phyloP scores from a whole-genome alignment of 371 early-diverging fungal genomes.

The Vavraia culicis region DNA sequence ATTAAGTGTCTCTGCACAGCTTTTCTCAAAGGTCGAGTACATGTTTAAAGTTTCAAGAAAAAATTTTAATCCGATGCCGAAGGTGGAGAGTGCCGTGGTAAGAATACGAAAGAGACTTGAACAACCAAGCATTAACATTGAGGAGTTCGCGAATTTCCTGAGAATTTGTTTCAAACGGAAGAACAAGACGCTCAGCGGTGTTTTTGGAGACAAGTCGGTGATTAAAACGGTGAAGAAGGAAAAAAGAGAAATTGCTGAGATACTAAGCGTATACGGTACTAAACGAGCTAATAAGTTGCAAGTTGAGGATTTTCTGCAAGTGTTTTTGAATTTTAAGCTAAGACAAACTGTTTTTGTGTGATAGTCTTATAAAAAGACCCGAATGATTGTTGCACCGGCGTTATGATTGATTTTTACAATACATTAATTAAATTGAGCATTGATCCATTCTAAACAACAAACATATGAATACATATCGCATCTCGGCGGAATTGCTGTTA shows the following conservation, averaged over 20 bases:
- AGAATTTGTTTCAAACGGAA: constrained; percentile 78
- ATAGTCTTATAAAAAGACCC: too few relatives aligned
- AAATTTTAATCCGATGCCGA: constrained; percentile 92
- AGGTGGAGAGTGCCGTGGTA: constrained; percentile 83
- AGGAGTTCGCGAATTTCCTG: constrained; percentile 86
- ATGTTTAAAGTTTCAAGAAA: constrained; percentile 82
- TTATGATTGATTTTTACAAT: too few relatives aligned
- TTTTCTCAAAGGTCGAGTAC: constrained; percentile 76
- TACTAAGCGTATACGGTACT: too few relatives aligned
- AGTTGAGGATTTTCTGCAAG: too few relatives aligned
- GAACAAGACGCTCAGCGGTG: constrained; percentile 74
- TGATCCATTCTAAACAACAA: too few relatives aligned
- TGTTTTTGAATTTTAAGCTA: too few relatives aligned
- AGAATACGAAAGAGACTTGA: constrained; percentile 73
- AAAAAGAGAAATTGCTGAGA: neutral
- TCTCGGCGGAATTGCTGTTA: too few relatives aligned
- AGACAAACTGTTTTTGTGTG: too few relatives aligned
- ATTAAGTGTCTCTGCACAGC: constrained; percentile 79
- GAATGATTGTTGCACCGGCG: too few relatives aligned
- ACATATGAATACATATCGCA: too few relatives aligned
- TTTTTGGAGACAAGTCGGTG: constrained; percentile 57
- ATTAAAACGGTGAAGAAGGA: constrained; percentile 4
- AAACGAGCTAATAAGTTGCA: too few relatives aligned
- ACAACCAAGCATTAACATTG: constrained; percentile 69
- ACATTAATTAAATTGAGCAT: too few relatives aligned